Evolutionary conservation across 2,329 filamentous ascomycete species (phyloP).

Genomic region (Venturia pyrina): DNA sequence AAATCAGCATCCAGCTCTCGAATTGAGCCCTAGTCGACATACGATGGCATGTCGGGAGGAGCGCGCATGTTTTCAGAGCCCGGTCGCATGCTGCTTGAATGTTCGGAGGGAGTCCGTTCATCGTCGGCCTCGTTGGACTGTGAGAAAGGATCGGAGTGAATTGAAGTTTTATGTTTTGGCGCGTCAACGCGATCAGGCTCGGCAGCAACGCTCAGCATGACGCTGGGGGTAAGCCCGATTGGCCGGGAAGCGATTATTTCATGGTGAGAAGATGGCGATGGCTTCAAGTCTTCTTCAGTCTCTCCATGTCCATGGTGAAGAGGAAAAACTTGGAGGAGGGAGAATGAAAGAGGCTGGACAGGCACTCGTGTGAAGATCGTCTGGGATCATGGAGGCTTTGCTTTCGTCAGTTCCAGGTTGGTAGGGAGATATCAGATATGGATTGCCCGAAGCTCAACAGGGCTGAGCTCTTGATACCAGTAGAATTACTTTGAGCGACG

Average conservation of each 20-base stretch:
- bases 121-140: constrained; percentile 33
- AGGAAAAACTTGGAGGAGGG: not conserved
- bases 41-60: not conserved
- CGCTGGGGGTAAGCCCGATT: not conserved
- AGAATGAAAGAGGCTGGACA: not conserved
- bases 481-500: not conserved
- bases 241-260: not conserved
- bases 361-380: not conserved
- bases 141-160: not conserved
- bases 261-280: not conserved
- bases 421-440: not conserved
- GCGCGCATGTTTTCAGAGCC: not conserved
- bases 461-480: not conserved
- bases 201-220: not conserved
- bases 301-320: not conserved
- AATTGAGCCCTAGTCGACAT: not conserved
- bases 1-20: not conserved
- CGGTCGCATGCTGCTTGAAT: constrained; percentile 24
- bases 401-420: not conserved
- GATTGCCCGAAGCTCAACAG: not conserved
- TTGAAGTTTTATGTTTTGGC: not conserved
- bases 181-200: not conserved
- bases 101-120: constrained; percentile 27
- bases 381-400: not conserved
- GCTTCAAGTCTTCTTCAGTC: not conserved